Base-by-base conservation (phyloP, 2,329 filamentous ascomycete species). In the Alternaria rosae region DNA sequence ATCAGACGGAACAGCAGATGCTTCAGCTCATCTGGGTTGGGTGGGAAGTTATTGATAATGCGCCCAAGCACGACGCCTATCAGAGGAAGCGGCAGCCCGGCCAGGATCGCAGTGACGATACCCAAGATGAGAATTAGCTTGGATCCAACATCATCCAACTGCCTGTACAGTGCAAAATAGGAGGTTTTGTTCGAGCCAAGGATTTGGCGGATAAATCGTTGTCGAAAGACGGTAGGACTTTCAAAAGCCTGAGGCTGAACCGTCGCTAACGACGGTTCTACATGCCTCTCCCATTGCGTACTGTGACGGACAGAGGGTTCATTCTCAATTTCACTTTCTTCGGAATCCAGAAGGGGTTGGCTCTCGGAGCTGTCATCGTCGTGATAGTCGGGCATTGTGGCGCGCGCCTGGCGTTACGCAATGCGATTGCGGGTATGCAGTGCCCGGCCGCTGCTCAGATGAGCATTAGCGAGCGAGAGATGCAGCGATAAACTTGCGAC, bases 1-100 rank as follows among this genome's bases (percentile, higher is more conserved):
- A 84, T 77, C 8, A 85, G 78, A 62, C 84, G 78, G 8, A 69
- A 73, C 4, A 85, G 71, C n/a, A 81, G 71, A 5, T 68, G 69
- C 15, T 70, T 72, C 3, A 85, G 73, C 52, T 82, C 81, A 55
- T 82, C 73, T 66, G 83, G 79, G 30, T 76, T 65, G 1, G 83
- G 84, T 35, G 84, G 84, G 26, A 86, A 86, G 23, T 78, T 74
- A 63, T 83, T 82, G 73, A 85, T 84, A 57, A 85, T 82, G 55
- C 82, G 78, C 35, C 82, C 82, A 45, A 85, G 82, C 20, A 85
- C 81, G 57, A 90, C 85, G 38, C 86, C 87, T 73, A 90, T 87
- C n/a, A 90, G 78, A 86, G 88, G 61, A 28, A 89, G 86, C 1
- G 87, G 87, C 7, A 87, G 80, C 42, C 87, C 87, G 15, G 86